Base-by-base conservation (phyloP, 345 rosid genomes). In the Lepidium africanum region DNA sequence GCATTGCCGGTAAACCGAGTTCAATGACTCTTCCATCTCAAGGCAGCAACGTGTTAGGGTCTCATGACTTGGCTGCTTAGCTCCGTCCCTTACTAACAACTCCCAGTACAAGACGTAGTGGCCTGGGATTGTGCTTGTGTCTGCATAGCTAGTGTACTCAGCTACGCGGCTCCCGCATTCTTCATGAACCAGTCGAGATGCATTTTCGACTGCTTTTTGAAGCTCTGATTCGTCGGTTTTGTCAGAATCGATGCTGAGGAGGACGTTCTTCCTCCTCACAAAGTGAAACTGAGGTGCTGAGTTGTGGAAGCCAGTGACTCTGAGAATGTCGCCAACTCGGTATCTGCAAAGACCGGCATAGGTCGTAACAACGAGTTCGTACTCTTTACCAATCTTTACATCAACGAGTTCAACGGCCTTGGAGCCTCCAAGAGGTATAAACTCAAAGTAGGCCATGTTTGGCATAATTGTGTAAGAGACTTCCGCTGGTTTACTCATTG, bases 61-160 rank as follows among this genome's bases (percentile, higher is more conserved):
- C 17, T 83, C 85, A 1, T 71, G 68, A 1, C 62, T 73, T 0
- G 96, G 96, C 14, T 84, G 67, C 74, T 73, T 77, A 0, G 67
- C 52, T 1, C 74, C 67, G 10, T 88, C 92, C 62, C 84, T 90
- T 2, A 75, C 79, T 0, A 85, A 74, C 36, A 93, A 61, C 40
- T 93, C 99, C 94, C 96, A 93, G 43, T 87, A 93, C 38, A 93
- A 81, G 10, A 93, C 95, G 57, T 93, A 93, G 75, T 93, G 99
- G 17, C 99, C 99, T 0, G 97, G 99, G 57, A 93, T 90, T 0
- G 84, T 81, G 62, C 76, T 86, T 1, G 96, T 86, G 63, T 93
- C 86, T 0, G 92, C 99, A 42, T 75, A 86, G 76, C 99, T 93
- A 25, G 99, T 91, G 91, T 93, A 93, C 65, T 93, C 99, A 2